Base-by-base conservation (phyloP, 805 yeast genomes). In the Myxozyma mucilagina region DNA sequence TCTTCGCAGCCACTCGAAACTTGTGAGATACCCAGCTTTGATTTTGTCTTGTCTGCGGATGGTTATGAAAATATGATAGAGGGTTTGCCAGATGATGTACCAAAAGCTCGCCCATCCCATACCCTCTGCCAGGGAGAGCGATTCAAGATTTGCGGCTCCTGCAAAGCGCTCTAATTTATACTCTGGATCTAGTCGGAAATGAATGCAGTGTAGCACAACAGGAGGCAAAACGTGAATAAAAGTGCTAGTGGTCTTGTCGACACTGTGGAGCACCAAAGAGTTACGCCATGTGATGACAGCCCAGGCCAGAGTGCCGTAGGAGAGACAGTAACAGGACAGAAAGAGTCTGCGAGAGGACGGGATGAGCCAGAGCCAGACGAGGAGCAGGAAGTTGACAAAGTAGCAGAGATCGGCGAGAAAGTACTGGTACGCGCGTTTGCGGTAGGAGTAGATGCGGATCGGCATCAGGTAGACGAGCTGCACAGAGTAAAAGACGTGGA, bases 271-370 rank as follows among this genome's bases (percentile, higher is more conserved):
- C 8, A 93, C 98, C 57, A 93, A 78, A 6, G 97, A 91, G 73
- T 93, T 93, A 68, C 96, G 80, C 99, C 98, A 93, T 0, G 97
- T 89, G 47, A 93, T 85, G 24, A 93, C 97, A 0, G 97, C 97
- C 82, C 90, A 92, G 5, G 96, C 83, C 58, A 93, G 75, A 0
- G 97, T 90, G 0, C 98, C 99, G 76, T 87, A 85, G 0, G 94
- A 82, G 62, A 93, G 84, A 9, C 97, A 87, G 74, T 89, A 92
- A 66, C 96, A 90, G 1, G 93, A 82, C 14, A 89, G 84, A 75
- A 87, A 93, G 29, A 93, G 77, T 67, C 85, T 82, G 43, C 80
- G 79, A 1, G 96, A 89, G 38, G 79, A 70, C 0, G 99, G 97
- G 64, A 86, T 84, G 4, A 84, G 78, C 98, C 98, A 93, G 36